Percentiles rank a stretch among this genome's conserved stretches.
Conservation (phyloP, 1,284 basidiomycete genomes). For the Sphaerobolus stellatus region DNA sequence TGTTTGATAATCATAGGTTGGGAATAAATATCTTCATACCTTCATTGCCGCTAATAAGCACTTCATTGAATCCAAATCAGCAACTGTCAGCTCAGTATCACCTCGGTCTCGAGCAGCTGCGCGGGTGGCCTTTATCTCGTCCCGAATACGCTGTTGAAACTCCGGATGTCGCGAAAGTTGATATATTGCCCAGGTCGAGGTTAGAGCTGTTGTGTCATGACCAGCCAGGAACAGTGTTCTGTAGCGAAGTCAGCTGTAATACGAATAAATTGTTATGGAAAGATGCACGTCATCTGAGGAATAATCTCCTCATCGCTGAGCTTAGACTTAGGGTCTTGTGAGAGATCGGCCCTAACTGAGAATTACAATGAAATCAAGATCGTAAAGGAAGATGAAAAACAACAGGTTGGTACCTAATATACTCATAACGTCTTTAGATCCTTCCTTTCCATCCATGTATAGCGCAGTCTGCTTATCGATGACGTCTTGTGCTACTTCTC, state of each 20-base stretch:
- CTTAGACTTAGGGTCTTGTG: background rate
- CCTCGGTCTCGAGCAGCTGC: background rate
- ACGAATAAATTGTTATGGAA: too few species aligned
- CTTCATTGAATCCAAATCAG: conserved; percentile 46
- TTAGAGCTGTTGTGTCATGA: background rate
- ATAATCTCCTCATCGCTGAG: background rate
- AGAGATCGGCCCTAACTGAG: background rate
- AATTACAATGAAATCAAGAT: background rate
- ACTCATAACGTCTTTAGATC: conserved; percentile 2
- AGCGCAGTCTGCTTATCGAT: background rate
- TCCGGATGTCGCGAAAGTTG: conserved; percentile 49
- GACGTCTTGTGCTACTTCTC: background rate
- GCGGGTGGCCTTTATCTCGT: conserved; percentile 41
- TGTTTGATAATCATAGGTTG: background rate
- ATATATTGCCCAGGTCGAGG: conserved; percentile 31
- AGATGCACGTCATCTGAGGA: background rate
- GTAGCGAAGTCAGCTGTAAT: background rate
- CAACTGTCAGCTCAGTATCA: conserved; percentile 34
- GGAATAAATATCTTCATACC: conserved; percentile 16
- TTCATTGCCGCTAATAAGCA: conserved; percentile 60
- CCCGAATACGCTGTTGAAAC: conserved; percentile 50
- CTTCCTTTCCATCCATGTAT: background rate
- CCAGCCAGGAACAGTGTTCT: conserved; percentile 2
- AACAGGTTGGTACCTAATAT: background rate
- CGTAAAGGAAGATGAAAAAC: background rate